Base-by-base conservation (phyloP, 2,329 filamentous ascomycete species). In the Myrmaecium sp. region DNA sequence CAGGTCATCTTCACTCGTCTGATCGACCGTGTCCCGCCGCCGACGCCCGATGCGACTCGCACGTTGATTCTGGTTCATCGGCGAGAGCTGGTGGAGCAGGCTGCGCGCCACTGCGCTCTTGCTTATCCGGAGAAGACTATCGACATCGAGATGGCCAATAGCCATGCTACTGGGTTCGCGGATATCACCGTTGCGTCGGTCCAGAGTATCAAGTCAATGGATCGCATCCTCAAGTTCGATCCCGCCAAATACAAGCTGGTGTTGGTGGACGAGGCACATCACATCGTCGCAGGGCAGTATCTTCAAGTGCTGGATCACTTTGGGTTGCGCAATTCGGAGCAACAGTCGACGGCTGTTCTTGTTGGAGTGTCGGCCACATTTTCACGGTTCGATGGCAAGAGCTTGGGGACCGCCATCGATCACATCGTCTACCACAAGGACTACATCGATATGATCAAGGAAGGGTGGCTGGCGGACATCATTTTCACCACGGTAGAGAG, bases 1-100 rank as follows among this genome's bases (percentile, higher is more conserved):
- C 37, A 82, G 77, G 74, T 98, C 45, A 84, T 98, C 40, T 98
- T 98, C 56, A 95, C 86, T 8, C 83, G 93, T 47, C 65, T 98
- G 23, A 92, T 98, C 34, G 72, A 80, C 41, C 75, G 79, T 31
- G 62, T 95, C 26, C 51, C 59, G 27, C 53, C 73, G 5, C 60
- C 58, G 7, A 57, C 60, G 27, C 47, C 63, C 16, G 46, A 55
- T 33, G 75, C 74, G 13, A 69, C 69, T 2, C 81, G 82, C 46
- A 92, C 86, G 0, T 64, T 98, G 31, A 91, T 98, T 36, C 62
- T 98, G 22, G 89, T 83, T 10, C 89, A 98, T 51, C 74, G 89
- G 15, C 73, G 81, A 25, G 89, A 98, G 54, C 69, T 98, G 2
- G 83, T 95, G 15, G 82, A 95, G 46, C 89, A 98, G 55, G 89